A percentile compares a stretch with the other conserved stretches of the same genome.
Evolutionary conservation across 805 yeast genomes (phyloP).

Genomic region (Wickerhamomyces queroliae): DNA sequence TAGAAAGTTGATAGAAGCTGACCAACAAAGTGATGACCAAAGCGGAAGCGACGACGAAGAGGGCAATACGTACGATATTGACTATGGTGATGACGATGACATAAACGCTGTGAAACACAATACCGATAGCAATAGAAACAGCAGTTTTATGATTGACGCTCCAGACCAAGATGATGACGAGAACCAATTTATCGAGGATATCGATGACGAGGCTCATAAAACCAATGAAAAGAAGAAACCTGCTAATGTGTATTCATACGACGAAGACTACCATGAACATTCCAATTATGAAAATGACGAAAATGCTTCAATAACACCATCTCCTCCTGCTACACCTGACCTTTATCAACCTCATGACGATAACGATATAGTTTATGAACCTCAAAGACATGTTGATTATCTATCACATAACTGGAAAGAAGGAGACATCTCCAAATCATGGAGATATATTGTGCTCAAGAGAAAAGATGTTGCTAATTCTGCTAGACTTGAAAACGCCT

Average conservation of each 20-base stretch:
- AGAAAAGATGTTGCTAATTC: conserved; percentile 81
- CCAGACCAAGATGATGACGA: conserved; percentile 5
- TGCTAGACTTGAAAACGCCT: conserved; percentile 80
- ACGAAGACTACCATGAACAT: conserved; percentile 8
- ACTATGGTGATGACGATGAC: conserved; percentile 6
- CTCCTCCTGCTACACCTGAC: conserved; percentile 26
- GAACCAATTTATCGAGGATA: conserved; percentile 18
- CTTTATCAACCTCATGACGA: conserved; percentile 59
- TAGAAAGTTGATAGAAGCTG: conserved; percentile 30
- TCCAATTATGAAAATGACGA: conserved; percentile 13
- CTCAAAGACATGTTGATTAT: conserved; percentile 90
- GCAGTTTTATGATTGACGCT: background rate
- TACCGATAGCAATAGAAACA: background rate
- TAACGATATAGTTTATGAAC: conserved; percentile 70
- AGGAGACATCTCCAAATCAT: conserved; percentile 84
- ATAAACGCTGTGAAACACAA: too few species aligned
- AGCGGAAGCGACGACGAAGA: background rate
- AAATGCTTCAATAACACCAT: conserved; percentile 23
- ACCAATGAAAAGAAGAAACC: conserved; percentile 9
- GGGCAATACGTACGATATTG: background rate
- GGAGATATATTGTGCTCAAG: conserved; percentile 86
- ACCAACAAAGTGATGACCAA: conserved; percentile 7
- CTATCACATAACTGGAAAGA: conserved; percentile 96
- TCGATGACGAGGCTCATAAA: conserved; percentile 11
- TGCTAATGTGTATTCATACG: conserved; percentile 11